phyloP scores from a whole-genome alignment of 73 alveolate species.

The Tetrahymena thermophila region DNA sequence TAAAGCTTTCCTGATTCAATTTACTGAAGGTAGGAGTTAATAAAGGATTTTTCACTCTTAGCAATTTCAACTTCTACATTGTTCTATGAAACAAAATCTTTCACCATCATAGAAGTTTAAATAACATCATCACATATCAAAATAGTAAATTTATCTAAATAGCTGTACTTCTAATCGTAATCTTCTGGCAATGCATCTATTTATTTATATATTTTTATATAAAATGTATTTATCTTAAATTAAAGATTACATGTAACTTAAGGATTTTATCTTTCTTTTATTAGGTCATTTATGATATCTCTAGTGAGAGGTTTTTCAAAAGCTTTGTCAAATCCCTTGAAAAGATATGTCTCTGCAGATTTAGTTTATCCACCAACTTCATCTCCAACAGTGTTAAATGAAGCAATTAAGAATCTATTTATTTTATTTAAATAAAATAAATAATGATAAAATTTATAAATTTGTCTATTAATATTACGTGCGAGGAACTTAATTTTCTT shows the following conservation, averaged over 20 bases:
- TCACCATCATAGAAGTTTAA: not conserved
- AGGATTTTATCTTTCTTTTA: not conserved
- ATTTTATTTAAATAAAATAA: not conserved
- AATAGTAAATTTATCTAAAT: not conserved
- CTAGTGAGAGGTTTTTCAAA: not conserved
- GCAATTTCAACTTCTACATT: not conserved
- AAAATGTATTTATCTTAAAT: not conserved
- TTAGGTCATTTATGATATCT: not conserved
- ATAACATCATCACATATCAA: not conserved
- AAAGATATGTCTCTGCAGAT: not conserved
- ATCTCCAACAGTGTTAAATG: not conserved
- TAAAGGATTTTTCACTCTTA: not conserved
- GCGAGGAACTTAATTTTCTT: not conserved
- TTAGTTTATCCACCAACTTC: constrained; percentile 1
- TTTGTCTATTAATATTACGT: not conserved
- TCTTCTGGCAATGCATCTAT: not conserved
- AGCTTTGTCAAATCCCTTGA: not conserved
- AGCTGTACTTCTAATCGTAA: not conserved
- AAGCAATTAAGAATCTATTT: not conserved
- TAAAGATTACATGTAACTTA: not conserved
- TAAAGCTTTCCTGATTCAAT: not conserved
- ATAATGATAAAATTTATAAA: not conserved
- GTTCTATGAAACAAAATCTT: not conserved
- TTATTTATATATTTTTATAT: not conserved
- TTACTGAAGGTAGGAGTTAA: not conserved